Percentiles rank a stretch among this genome's conserved stretches.
These are phyloP conservation scores for Coemansia biformis DNA, from an alignment of 192 early-diverging fungal species.

Conservation along the genomic window DNA sequence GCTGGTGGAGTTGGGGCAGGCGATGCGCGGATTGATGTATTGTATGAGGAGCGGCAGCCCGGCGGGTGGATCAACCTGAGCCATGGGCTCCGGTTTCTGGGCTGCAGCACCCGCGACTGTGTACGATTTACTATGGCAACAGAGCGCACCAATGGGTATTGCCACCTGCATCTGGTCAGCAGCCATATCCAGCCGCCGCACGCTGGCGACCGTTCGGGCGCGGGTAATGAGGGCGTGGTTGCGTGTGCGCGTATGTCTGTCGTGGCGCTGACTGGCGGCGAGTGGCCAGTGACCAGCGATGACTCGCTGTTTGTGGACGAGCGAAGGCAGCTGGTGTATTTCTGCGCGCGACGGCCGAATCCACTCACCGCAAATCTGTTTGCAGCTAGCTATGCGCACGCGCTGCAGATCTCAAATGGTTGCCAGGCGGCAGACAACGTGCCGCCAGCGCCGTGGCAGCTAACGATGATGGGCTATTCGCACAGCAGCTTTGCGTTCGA, in stretches of 20 bases:
- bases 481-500: constrained; percentile 17
- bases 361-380: constrained; percentile 14
- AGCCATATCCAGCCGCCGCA: background rate
- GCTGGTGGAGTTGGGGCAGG: no score
- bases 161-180: constrained; percentile 15
- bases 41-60: constrained; percentile 13
- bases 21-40: constrained; percentile 5
- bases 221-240: background rate
- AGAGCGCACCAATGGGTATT: constrained; percentile 11
- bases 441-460: constrained; percentile 4
- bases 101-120: background rate
- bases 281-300: constrained; percentile 13
- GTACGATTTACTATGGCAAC: constrained; percentile 9
- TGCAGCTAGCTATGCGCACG: constrained; percentile 2
- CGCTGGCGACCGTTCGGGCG: no score
- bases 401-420: no score
- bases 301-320: constrained; percentile 18
- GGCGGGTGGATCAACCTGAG: constrained; percentile 15
- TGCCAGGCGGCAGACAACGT: no score
- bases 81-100: constrained; percentile 4
- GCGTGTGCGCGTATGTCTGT: background rate
- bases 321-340: constrained; percentile 7
- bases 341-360: constrained; percentile 15
- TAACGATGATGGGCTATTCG: constrained; percentile 13
- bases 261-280: constrained; percentile 9